Evolutionary conservation across 192 early-diverging fungal species (phyloP).

Genomic region (Kappamyces sp.): DNA sequence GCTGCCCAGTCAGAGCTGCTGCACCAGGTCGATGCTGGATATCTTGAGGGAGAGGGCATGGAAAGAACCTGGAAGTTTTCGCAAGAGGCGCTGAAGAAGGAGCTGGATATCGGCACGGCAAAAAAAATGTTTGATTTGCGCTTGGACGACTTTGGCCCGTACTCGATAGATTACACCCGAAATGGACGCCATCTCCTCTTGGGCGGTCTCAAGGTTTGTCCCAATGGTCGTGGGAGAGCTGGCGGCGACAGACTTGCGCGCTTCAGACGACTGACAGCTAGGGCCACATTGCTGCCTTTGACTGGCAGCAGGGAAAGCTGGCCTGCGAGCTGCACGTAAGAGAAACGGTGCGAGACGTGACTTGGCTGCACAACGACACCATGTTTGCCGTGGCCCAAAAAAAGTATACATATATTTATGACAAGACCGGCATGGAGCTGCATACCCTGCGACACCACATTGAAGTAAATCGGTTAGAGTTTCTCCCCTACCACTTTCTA

Average conservation of each 20-base stretch:
- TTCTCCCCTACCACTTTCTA: constrained; percentile 89
- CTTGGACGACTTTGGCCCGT: constrained; percentile 80
- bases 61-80: constrained; percentile 84
- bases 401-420: constrained; percentile 91
- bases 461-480: constrained; percentile 78
- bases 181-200: constrained; percentile 62
- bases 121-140: constrained; percentile 78
- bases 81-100: constrained; percentile 59
- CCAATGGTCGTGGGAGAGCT: constrained; percentile 66
- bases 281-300: constrained; percentile 86
- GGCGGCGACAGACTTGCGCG: too few relatives aligned
- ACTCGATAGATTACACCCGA: constrained; percentile 81
- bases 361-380: constrained; percentile 93
- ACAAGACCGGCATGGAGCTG: constrained; percentile 81
- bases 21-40: constrained; percentile 66
- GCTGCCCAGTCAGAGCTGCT: constrained; percentile 77
- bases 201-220: constrained; percentile 31
- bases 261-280: constrained; percentile 23
- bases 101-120: constrained; percentile 67
- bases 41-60: constrained; percentile 78
- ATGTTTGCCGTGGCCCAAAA: constrained; percentile 95
- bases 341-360: constrained; percentile 86
- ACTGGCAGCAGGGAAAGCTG: constrained; percentile 79
- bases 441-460: constrained; percentile 80
- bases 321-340: constrained; percentile 77